Base-by-base conservation (phyloP, 768 basidiomycete genomes). In the Lenzites betulinus region DNA sequence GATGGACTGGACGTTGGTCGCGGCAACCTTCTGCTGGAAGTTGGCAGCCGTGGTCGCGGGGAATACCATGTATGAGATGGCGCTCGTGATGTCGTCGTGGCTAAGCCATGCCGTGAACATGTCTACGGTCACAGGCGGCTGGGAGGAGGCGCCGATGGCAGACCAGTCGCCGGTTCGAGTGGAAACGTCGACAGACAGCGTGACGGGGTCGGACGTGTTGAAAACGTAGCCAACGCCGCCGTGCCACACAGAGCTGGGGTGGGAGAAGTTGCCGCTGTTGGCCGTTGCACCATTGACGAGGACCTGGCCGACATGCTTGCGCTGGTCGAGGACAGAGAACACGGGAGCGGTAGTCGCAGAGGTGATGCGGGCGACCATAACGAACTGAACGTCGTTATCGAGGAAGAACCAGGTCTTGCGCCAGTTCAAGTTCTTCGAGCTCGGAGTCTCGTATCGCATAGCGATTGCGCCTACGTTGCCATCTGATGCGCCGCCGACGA, bases 351-450 rank as follows among this genome's bases (percentile, higher is more conserved):
- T 71, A 33, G 77, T 77, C 1, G 71, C 72, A 1, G 82, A 83
- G 3, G 77, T 71, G 42, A 89, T 72, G 56, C 75, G 76, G 20
- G 83, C 76, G 15, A 88, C 67, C 79, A 83, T 84, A 54, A 88
- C 82, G 61, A 83, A 77, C 58, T 86, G 84, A 22, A 85, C 73
- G 58, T 84, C 85, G 61, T 83, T 72, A 8, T 80, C 76, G 20
- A 88, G 74, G 79, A 87, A 88, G 74, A 89, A 87, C 83, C 84
- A 88, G 0, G 81, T 78, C 73, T 89, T 90, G 62, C 85, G 84
- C 78, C 80, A 89, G 39, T 75, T 70, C 22, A 89, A 69, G n/a
- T 73, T 68, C 35, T 75, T 69, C 7, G 83, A 85, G 47, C 75
- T 63, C 7, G 88, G 87, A 57, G 86, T 88, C 46, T 81, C 81